Conservation (phyloP, 176 grass and related monocot species). For the Ampelocalamus luodianensis region DNA sequence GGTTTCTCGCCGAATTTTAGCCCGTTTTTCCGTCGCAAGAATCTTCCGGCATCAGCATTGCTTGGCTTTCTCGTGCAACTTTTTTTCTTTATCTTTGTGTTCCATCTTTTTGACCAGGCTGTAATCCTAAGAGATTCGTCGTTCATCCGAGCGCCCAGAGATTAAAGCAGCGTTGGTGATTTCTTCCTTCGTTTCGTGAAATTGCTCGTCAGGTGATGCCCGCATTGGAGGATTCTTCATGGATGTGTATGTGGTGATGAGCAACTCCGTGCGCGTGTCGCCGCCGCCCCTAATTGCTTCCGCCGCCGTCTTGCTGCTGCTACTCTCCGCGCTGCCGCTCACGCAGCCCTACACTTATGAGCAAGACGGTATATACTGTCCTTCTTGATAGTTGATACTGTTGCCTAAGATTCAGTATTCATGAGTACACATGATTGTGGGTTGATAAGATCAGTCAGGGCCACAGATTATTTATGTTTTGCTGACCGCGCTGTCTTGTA, state of each 20-base stretch:
- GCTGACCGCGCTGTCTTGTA: not conserved
- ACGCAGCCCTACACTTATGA: conserved; percentile 58
- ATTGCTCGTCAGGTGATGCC: conserved; percentile 38
- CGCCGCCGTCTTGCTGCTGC: conserved; percentile 44
- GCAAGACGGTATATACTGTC: conserved; percentile 51
- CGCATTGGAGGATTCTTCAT: conserved; percentile 6
- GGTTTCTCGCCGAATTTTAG: conserved; percentile 33
- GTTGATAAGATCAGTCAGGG: not conserved
- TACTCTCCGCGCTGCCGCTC: conserved; percentile 45
- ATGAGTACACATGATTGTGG: not conserved
- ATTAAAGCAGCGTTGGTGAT: not conserved
- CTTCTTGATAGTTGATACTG: not conserved
- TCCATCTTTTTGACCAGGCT: conserved; percentile 2
- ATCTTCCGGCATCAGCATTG: conserved; percentile 50
- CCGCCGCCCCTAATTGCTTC: conserved; percentile 18
- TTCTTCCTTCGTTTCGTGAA: not conserved
- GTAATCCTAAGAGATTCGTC: conserved; percentile 19
- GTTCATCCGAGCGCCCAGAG: not conserved
- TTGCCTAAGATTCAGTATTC: conserved; percentile 6
- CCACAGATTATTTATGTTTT: conserved; percentile 4
- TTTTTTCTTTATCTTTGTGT: not conserved
- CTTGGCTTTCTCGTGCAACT: conserved; percentile 19
- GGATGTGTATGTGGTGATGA: conserved; percentile 34
- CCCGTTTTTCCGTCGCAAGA: conserved; percentile 26
- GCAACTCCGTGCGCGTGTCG: not conserved